Evolutionary conservation across 768 basidiomycete species (phyloP).

Genomic region (Tulasnella sp.): DNA sequence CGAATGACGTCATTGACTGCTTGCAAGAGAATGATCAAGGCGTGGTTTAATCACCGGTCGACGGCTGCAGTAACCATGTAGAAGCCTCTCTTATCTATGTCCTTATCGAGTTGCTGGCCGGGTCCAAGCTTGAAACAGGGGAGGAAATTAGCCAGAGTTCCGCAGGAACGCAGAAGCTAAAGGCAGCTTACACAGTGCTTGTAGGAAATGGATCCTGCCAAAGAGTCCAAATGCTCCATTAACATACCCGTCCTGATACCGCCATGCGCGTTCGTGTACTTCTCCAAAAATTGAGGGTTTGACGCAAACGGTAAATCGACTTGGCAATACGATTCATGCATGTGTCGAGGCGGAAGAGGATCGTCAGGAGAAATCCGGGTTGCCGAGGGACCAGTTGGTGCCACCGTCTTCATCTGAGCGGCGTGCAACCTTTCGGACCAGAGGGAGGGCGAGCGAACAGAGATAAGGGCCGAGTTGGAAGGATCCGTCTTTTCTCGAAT

Average conservation of each 20-base stretch:
- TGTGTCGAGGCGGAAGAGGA: slow-evolving; percentile 47
- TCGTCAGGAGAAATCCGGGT: not conserved
- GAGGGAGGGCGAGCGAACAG: slow-evolving; percentile 49
- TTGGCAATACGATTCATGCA: slow-evolving; percentile 72
- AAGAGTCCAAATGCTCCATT: slow-evolving; percentile 76
- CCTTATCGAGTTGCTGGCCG: slow-evolving; percentile 36
- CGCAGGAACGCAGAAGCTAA: not conserved
- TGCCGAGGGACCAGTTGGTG: not conserved
- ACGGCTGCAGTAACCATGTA: slow-evolving; percentile 84
- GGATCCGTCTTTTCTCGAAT: slow-evolving; percentile 9
- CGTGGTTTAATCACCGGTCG: slow-evolving; percentile 51
- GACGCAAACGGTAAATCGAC: slow-evolving; percentile 61
- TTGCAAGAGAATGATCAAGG: not conserved
- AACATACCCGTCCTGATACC: slow-evolving; percentile 69
- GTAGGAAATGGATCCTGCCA: slow-evolving; percentile 82
- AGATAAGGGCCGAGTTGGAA: slow-evolving; percentile 42
- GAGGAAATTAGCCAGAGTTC: not conserved
- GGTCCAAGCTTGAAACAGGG: slow-evolving; percentile 3
- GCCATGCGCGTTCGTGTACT: slow-evolving; percentile 67
- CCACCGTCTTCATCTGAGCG: slow-evolving; percentile 5
- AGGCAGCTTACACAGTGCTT: slow-evolving; percentile 48
- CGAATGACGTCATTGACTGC: not conserved
- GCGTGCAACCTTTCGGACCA: slow-evolving; percentile 61
- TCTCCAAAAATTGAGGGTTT: slow-evolving; percentile 55
- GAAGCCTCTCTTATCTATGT: slow-evolving; percentile 54